Evolutionary conservation across 2,329 filamentous ascomycete species (phyloP), one percentile per base, ranked within the genome.

Genomic region (Westerdykella ornata): DNA sequence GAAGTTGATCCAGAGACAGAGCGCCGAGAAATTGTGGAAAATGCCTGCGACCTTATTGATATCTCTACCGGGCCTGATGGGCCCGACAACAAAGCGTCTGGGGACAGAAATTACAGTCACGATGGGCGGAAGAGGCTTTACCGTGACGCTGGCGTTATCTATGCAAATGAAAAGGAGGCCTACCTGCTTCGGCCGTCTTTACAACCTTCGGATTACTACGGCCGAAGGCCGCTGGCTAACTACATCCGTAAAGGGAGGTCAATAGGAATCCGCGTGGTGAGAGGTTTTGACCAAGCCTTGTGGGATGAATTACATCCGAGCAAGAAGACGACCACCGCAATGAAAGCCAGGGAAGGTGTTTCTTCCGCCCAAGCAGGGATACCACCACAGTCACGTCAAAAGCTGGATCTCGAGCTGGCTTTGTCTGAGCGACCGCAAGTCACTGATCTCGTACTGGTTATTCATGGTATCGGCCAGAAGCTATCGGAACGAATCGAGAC

Each of bases 391-490:
- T 53, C 52, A 18, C 55, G 69, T 38, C 60, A 68, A 35, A 66
- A 67, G 47, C 52, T 55, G 2, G 71, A 74, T 80, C 82, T 63
- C 53, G 72, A 49, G 75, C 81, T 56, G 84, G 87, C 67, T 67
- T 74, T 59, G 70, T 78, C 52, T 73, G 87, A 61, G 75, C 80
- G 59, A 19, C 81, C 81, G 1, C 80, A 81, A 46, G 85, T 94
- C 4, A 90, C 85, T 1, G 92, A 98, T 58, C 72, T 98, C 6
- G 78, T 97, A 1, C 74, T 98, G 4, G 87, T 97, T 8, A 85
- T 92, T 33, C 92, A 98, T 57, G 92, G 92, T 2, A 97, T 98
- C 49, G 92, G 92, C 0, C 92, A 98, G 63, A 97, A 98, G 63
- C 76, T 97, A 37, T 94, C 89, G 0, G 88, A 98, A 62, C 77